These are phyloP conservation scores for Ascochyta koolunga DNA, from an alignment of 2,329 filamentous ascomycete genomes.

Conservation along the genomic window DNA sequence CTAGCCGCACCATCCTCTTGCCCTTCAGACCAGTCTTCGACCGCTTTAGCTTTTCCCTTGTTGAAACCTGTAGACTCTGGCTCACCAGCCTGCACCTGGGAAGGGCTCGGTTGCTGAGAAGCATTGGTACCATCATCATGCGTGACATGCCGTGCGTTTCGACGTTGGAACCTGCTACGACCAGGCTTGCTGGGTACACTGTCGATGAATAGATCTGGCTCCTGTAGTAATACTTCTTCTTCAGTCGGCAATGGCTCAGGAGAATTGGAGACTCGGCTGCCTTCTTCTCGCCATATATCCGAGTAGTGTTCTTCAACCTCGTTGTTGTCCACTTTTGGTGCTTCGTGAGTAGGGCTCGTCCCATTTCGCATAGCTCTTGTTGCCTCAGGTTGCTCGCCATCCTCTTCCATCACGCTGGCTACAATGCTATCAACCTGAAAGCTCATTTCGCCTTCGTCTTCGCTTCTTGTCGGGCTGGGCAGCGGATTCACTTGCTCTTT, in stretches of 20 bases:
- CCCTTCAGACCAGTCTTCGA: constrained; percentile 17
- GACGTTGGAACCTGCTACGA: constrained; percentile 52
- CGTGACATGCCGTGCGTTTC: constrained; percentile 44
- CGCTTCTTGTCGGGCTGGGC: constrained; percentile 40
- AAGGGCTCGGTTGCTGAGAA: constrained; percentile 15
- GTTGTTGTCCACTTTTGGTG: not conserved
- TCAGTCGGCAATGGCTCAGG: constrained; percentile 14
- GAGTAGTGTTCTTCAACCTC: constrained; percentile 30
- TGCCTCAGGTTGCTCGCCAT: not conserved
- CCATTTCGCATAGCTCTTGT: constrained; percentile 1
- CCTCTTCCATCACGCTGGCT: constrained; percentile 14
- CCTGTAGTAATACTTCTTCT: not conserved
- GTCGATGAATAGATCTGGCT: constrained; percentile 42
- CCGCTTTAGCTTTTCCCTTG: constrained; percentile 25
- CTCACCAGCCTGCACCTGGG: constrained; percentile 7
- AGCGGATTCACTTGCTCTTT: constrained; percentile 28
- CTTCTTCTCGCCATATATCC: constrained; percentile 58
- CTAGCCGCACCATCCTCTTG: constrained; percentile 27
- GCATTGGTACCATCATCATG: constrained; percentile 48
- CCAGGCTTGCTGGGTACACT: constrained; percentile 39
- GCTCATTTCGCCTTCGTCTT: constrained; percentile 43
- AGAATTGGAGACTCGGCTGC: constrained; percentile 44
- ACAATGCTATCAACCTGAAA: constrained; percentile 37
- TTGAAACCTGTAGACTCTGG: not conserved
- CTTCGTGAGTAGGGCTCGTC: not conserved